phyloP scores from a whole-genome alignment of 768 basidiomycete genomes.

The Rubroboletus satanas region DNA sequence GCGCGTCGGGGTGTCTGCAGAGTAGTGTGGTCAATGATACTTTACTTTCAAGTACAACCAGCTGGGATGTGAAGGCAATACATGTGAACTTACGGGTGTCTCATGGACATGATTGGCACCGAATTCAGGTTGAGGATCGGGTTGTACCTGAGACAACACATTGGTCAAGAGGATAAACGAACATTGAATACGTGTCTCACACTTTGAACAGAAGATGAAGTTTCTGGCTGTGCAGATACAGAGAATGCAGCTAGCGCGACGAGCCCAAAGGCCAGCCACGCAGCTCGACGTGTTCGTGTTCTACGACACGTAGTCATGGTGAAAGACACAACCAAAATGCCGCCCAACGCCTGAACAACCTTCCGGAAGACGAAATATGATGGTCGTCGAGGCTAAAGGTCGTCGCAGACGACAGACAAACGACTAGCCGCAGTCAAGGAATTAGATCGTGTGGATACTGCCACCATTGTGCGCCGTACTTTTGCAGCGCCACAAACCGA shows the following conservation, averaged over 20 bases:
- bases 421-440: not conserved
- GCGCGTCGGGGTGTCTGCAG: constrained; percentile 13
- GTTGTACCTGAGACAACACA: constrained; percentile 11
- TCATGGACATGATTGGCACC: constrained; percentile 5
- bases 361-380: not conserved
- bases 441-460: not conserved
- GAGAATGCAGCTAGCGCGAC: constrained; percentile 47
- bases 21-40: not conserved
- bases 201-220: constrained; percentile 11
- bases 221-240: constrained; percentile 38
- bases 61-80: not conserved
- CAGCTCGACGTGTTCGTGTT: constrained; percentile 38
- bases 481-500: constrained; percentile 14
- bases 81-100: constrained; percentile 9
- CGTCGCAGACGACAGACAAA: not conserved
- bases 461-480: not conserved
- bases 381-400: not conserved
- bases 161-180: not conserved
- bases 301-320: constrained; percentile 20
- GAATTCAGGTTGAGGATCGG: constrained; percentile 8
- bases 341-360: not conserved
- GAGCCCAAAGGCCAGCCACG: constrained; percentile 61
- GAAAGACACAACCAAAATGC: not conserved
- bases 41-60: not conserved
- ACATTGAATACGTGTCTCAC: constrained; percentile 6